Conservation (phyloP, 1,284 basidiomycete species). For the Lignosus rhinocerotis region DNA sequence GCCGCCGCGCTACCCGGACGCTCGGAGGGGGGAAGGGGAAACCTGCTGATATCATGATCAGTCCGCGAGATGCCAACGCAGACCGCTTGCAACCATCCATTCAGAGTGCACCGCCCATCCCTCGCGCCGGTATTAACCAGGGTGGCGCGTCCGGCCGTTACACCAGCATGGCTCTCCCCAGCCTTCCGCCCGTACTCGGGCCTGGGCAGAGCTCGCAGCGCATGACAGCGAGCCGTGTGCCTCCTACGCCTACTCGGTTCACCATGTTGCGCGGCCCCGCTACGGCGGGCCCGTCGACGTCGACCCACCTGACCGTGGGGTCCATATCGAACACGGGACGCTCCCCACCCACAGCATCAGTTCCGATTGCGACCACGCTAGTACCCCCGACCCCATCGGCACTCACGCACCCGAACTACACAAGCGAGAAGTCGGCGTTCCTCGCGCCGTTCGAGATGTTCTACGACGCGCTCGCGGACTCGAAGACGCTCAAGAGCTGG, state of each 20-base stretch:
- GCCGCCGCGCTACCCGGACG: constrained; percentile 60
- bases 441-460: constrained; percentile 76
- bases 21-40: constrained; percentile 61
- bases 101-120: constrained; percentile 72
- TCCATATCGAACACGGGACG: constrained; percentile 32
- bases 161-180: constrained; percentile 63
- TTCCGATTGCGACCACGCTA: constrained; percentile 60
- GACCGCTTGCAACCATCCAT: constrained; percentile 61
- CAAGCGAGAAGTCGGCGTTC: constrained; percentile 70
- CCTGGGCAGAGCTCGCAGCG: constrained; percentile 45
- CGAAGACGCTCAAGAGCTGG: constrained; percentile 72
- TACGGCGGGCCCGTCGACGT: constrained; percentile 3
- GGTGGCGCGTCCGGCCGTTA: constrained; percentile 34
- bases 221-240: constrained; percentile 53
- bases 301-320: neutral
- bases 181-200: constrained; percentile 56
- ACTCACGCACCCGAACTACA: constrained; percentile 52
- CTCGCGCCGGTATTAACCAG: constrained; percentile 44
- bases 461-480: constrained; percentile 76
- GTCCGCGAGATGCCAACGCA: constrained; percentile 58
- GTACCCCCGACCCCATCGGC: constrained; percentile 68
- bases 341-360: constrained; percentile 53
- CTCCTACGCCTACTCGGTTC: constrained; percentile 71
- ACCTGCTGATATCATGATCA: constrained; percentile 76
- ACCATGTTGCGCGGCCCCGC: constrained; percentile 41